phyloP scores from a whole-genome alignment of 371 early-diverging fungal genomes.

The Zancudomyces culisetae region DNA sequence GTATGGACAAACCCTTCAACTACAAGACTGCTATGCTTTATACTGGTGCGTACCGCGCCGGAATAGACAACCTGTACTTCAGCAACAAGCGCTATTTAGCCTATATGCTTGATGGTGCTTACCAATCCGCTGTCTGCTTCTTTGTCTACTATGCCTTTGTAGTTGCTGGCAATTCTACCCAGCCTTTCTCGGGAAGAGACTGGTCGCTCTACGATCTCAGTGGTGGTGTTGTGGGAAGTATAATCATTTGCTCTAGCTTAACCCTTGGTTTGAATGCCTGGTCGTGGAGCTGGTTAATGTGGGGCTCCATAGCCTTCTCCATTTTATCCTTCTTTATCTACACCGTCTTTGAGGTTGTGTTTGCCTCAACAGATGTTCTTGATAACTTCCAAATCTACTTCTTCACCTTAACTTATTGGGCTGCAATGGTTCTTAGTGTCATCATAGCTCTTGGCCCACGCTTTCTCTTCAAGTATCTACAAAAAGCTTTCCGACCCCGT shows the following conservation, averaged over 20 bases:
- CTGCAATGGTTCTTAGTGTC: conserved; percentile 34
- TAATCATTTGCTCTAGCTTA: conserved; percentile 62
- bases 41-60: conserved; percentile 58
- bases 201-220: conserved; percentile 41
- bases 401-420: conserved; percentile 49
- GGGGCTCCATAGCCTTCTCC: conserved; percentile 25
- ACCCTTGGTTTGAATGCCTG: conserved; percentile 53
- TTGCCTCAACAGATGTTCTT: conserved; percentile 27
- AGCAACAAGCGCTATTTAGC: conserved; percentile 63
- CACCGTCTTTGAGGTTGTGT: conserved; percentile 18
- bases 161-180: conserved; percentile 8
- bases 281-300: conserved; percentile 51
- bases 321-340: conserved; percentile 34
- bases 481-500: conserved; percentile 44
- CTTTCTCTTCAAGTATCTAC: conserved; percentile 34
- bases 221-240: conserved; percentile 49
- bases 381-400: conserved; percentile 39
- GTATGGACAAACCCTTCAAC: conserved; percentile 18
- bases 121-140: conserved; percentile 78
- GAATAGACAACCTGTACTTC: conserved; percentile 65
- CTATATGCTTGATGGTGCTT: conserved; percentile 64
- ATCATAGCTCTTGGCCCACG: conserved; percentile 42
- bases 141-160: conserved; percentile 41
- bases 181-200: conserved; percentile 23
- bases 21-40: conserved; percentile 29